These are phyloP conservation scores for Syzygium jambos DNA, from an alignment of 345 rosid species.

Conservation along the genomic window DNA sequence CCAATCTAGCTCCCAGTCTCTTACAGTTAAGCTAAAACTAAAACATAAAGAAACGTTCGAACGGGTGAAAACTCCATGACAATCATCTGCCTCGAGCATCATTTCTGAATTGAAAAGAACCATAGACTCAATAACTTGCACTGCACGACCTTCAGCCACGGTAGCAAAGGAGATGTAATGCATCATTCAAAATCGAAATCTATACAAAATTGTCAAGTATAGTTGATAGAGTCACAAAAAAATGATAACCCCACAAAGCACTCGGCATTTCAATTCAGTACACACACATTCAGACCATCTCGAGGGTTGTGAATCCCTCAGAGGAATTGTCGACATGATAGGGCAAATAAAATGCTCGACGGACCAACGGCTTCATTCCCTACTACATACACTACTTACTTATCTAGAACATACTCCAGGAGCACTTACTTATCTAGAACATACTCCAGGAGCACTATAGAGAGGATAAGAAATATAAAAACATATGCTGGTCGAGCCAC, in stretches of 20 bases:
- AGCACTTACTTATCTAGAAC: background rate
- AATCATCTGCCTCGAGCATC: background rate
- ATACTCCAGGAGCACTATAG: background rate
- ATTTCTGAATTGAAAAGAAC: background rate
- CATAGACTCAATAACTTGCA: background rate
- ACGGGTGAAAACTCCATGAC: background rate
- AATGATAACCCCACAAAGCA: background rate
- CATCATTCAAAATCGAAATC: background rate
- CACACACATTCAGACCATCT: background rate
- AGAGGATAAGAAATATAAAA: background rate
- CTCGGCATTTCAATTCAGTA: background rate
- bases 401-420: background rate
- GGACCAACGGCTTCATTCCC: slow-evolving; percentile 20
- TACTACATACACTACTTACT: background rate
- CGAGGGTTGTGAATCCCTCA: background rate
- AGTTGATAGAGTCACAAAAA: background rate
- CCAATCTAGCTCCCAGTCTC: background rate
- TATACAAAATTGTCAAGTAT: background rate
- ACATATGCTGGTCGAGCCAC: background rate
- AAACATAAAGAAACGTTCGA: background rate
- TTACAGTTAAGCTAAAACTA: background rate
- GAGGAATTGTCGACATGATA: background rate
- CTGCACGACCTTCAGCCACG: background rate
- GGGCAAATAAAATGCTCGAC: background rate
- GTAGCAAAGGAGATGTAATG: background rate